Conservation (phyloP, 352 stramenopile genomes). For the Stramenopiles sp. region DNA sequence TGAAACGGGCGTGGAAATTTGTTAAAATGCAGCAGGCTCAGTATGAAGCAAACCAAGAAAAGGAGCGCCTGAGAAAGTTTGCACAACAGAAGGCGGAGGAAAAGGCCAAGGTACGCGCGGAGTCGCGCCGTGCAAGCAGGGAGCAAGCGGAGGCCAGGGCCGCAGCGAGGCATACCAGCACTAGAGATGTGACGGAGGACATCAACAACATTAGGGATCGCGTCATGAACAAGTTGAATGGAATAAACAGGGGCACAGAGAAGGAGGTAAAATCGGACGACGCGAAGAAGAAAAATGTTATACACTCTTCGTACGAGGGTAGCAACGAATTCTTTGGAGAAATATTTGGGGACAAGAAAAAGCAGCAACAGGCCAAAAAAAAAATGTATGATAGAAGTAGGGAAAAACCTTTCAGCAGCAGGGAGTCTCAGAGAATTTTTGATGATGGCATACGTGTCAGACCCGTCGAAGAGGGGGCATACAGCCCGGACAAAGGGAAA, state of each 20-base stretch:
- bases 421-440: neutral
- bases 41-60: neutral
- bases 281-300: neutral
- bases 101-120: neutral
- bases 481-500: neutral
- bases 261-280: neutral
- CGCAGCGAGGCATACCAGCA: neutral
- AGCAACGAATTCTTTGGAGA: neutral
- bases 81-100: neutral
- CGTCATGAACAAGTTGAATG: neutral
- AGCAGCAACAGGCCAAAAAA: neutral
- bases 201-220: neutral
- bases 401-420: neutral
- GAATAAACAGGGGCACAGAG: neutral
- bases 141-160: neutral
- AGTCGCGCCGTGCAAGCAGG: neutral
- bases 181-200: neutral
- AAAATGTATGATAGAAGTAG: neutral
- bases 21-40: slow-evolving; percentile 1
- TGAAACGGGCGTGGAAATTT: slow-evolving; percentile 4
- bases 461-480: neutral
- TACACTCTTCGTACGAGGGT: neutral
- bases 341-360: neutral
- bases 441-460: neutral
- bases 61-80: neutral